Conservation (phyloP, 768 basidiomycete genomes). For the Pleurotus pulmonarius region DNA sequence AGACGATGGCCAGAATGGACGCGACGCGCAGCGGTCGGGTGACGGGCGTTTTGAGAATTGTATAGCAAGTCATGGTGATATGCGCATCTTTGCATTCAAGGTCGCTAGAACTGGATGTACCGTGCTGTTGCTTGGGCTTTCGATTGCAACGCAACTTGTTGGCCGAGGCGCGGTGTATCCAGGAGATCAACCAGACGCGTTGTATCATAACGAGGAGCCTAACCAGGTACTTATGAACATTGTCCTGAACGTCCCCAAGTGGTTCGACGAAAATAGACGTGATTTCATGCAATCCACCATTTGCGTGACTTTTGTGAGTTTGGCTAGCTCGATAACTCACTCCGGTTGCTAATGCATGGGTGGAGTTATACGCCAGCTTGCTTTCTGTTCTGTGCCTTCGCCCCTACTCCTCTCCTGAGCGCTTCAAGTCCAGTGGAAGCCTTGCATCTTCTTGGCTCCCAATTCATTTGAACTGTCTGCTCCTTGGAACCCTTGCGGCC, state of each 20-base stretch:
- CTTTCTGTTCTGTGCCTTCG: conserved; percentile 34
- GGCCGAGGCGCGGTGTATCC: background rate
- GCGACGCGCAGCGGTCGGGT: no score
- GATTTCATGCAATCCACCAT: background rate
- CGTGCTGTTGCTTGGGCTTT: conserved; percentile 18
- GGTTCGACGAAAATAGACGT: background rate
- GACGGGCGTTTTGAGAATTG: no score
- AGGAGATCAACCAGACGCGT: background rate
- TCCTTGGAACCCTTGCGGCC: conserved; percentile 31
- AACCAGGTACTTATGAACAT: background rate
- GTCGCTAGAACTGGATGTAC: conserved; percentile 17
- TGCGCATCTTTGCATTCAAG: conserved; percentile 18
- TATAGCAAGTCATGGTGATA: conserved; percentile 17
- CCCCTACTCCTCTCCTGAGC: conserved; percentile 24
- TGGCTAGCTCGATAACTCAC: no score
- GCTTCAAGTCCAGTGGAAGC: conserved; percentile 7
- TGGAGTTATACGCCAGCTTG: conserved; percentile 37
- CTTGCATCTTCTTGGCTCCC: background rate
- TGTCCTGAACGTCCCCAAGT: background rate
- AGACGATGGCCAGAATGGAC: no score
- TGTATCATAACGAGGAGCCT: background rate
- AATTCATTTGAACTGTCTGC: conserved; percentile 22
- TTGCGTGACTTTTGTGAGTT: background rate
- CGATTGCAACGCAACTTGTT: background rate
- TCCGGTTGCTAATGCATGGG: background rate